phyloP scores from a whole-genome alignment of 148 eudicot genomes.

The Camellia sinensis region DNA sequence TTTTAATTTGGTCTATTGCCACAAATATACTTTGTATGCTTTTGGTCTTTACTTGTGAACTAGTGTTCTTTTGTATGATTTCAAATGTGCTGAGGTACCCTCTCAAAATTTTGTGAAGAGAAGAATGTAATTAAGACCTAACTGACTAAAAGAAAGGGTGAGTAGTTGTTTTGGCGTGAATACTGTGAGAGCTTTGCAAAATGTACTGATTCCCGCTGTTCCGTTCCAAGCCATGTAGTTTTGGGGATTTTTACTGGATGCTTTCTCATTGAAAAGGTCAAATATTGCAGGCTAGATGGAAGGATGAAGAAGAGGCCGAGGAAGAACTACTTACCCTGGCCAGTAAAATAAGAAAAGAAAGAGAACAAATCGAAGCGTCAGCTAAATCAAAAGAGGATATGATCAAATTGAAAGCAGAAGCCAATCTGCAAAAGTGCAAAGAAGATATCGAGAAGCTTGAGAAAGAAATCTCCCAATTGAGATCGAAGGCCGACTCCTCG shows the following conservation, averaged over 20 bases:
- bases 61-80: not conserved
- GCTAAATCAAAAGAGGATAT: slow-evolving; percentile 61
- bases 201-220: not conserved
- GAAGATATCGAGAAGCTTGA: slow-evolving; percentile 67
- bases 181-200: slow-evolving; percentile 6
- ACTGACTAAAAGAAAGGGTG: not conserved
- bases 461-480: slow-evolving; percentile 64
- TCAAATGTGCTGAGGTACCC: not conserved
- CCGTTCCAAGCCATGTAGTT: not conserved
- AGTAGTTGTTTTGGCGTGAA: not conserved
- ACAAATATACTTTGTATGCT: not conserved
- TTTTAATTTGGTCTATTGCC: not conserved
- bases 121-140: not conserved
- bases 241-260: not conserved
- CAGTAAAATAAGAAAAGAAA: slow-evolving; percentile 53
- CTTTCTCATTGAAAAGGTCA: slow-evolving; percentile 17
- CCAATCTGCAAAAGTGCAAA: slow-evolving; percentile 57
- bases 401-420: slow-evolving; percentile 56
- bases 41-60: not conserved
- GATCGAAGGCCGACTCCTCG: slow-evolving; percentile 69
- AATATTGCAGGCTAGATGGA: slow-evolving; percentile 64
- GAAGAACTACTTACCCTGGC: slow-evolving; percentile 56
- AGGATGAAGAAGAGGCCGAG: slow-evolving; percentile 68
- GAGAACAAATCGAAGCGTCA: slow-evolving; percentile 62
- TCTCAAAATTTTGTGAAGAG: not conserved